Percentiles rank a stretch among this genome's conserved stretches.
These are phyloP conservation scores for Talaromyces verruculosus DNA, from an alignment of 2,329 filamentous ascomycete genomes.

Conservation along the genomic window DNA sequence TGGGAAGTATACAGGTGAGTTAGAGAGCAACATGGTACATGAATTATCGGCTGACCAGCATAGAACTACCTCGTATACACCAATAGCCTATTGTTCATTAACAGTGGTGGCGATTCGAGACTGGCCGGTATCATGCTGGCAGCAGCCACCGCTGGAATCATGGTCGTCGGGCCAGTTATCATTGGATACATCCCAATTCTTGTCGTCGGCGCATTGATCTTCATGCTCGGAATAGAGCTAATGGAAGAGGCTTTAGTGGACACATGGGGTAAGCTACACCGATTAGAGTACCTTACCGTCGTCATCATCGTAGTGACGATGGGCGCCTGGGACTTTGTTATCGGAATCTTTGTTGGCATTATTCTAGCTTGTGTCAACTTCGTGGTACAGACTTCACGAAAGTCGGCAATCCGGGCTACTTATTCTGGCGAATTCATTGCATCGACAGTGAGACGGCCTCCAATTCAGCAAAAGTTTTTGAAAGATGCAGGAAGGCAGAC, in stretches of 20 bases:
- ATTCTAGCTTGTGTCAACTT: constrained; percentile 87
- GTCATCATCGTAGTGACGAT: constrained; percentile 89
- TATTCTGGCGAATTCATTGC: constrained; percentile 86
- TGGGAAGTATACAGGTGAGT: constrained; percentile 74
- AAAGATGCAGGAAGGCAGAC: constrained; percentile 84
- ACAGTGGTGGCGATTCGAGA: constrained; percentile 83
- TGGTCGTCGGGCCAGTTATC: constrained; percentile 80
- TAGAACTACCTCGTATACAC: constrained; percentile 97
- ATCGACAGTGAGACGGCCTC: constrained; percentile 88
- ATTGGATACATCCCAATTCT: constrained; percentile 96
- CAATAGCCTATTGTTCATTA: constrained; percentile 95
- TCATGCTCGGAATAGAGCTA: constrained; percentile 89
- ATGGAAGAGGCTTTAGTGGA: constrained; percentile 84
- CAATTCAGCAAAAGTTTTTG: constrained; percentile 82
- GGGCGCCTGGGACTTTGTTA: constrained; percentile 95
- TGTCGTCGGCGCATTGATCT: constrained; percentile 94
- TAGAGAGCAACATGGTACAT: neutral
- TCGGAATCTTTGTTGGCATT: constrained; percentile 89
- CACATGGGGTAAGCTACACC: constrained; percentile 83
- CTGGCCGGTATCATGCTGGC: constrained; percentile 85
- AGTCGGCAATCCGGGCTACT: constrained; percentile 84
- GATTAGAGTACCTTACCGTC: constrained; percentile 85
- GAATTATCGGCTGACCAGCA: constrained; percentile 5
- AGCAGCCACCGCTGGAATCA: constrained; percentile 72
- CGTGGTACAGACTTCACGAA: constrained; percentile 85